Base-by-base conservation (phyloP, 768 basidiomycete species). In the Tephrocybe sp. region DNA sequence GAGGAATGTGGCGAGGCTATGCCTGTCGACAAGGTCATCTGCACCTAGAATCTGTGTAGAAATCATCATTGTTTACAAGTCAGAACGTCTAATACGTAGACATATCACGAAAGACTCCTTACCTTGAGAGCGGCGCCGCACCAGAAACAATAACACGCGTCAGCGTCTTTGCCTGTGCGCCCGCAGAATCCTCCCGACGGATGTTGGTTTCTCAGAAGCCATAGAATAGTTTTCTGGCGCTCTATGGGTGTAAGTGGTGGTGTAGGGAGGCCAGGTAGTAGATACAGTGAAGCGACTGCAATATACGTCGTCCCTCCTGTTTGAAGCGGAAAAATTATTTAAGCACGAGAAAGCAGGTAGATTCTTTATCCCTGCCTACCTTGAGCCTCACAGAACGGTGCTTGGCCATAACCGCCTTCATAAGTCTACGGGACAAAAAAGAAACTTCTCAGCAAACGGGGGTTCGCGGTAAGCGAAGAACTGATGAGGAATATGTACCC, bases 111-210 rank as follows among this genome's bases (percentile, higher is more conserved):
- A 29, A 42, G 10, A 34, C 23, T n/a, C 63, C 79, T 44, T 54
- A 94, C 94, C 61, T 78, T 67, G 9, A 97, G 66, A 0, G 90
- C 76, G 8, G 84, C 94, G 3, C 90, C 86, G 57, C 87, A 88
- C 95, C 95, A 99, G 66, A 97, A 98, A 55, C 89, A 91, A 66
- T 99, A 99, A 64, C 95, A 99, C 2, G 93, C 90, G 55, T 98
- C 95, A 4, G 87, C 79, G 3, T 77, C 73, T 69, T 99, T 99
- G 50, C 83, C 85, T 1, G 92, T 92, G 19, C 95, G 78, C 2
- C 95, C 95, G 57, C 86, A 73, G 61, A 93, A 97, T 0, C 95
- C 95, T 0, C 92, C 92, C 0, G 74, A 73, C 0, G 59, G 52
- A 39, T 79, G 72, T 62, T 92, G 93, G 43, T 87, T 88, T 38